Base-by-base conservation (phyloP, 257 asterid genomes). In the Plantago ovata region DNA sequence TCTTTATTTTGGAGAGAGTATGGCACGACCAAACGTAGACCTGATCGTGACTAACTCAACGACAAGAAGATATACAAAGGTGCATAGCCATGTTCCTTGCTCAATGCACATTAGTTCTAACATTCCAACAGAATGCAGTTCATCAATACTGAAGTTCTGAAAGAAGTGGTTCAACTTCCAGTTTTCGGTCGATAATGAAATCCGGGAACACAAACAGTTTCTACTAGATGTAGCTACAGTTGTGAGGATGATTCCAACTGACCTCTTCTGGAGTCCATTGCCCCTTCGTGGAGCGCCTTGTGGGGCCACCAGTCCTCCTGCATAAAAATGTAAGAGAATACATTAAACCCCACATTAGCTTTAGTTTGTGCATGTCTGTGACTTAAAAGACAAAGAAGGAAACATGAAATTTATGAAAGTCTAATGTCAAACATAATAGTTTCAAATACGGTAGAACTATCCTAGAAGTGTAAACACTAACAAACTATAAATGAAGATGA, bases 181-280 rank as follows among this genome's bases (percentile, higher is more conserved):
- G 36, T 28, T 6, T 28, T n/a, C n/a, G n/a, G 36, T 22, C 21
- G 38, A 23, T 13, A 20, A 50, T 15, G 23, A 16, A 50, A 50
- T 23, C 13, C 38, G 28, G 55, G 10, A 20, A 20, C 56, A 12
- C 38, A 50, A 28, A 3, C 7, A 1, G 36, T 28, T 28, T 28
- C 4, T 28, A 28, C 7, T 8, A 28, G 36, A 56, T 53, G 49
- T 18, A 46, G 15, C 28, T 58, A 58, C 20, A 49, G 28, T 49
- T 15, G 7, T 21, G 32, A 45, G 53, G 58, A 53, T 28, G 44
- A 60, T 53, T 65, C 49, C 28, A 39, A 53, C 49, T 69, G 67
- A 93, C 99, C 96, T 93, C 97, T 77, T 89, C 97, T 12, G 84
- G 73, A 19, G 97, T 86, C 99, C 99, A 93, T 64, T 93, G 97